phyloP scores from a whole-genome alignment of 1,284 basidiomycete genomes.

The Ceratobasidium papillatum region DNA sequence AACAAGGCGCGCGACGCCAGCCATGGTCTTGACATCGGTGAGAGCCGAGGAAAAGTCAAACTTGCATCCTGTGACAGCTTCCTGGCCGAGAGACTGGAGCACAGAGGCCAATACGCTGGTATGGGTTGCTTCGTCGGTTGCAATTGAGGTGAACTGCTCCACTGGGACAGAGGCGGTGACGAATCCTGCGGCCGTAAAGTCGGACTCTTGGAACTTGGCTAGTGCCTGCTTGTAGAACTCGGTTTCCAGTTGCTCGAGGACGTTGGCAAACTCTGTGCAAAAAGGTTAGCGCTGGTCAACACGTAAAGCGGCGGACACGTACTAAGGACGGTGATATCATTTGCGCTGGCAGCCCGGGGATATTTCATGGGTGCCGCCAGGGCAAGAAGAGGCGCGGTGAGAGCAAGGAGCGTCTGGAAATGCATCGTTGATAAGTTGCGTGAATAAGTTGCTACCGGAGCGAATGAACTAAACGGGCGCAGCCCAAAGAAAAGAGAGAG shows the following conservation, averaged over 20 bases:
- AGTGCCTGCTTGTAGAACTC: constrained; percentile 75
- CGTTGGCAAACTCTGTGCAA: constrained; percentile 71
- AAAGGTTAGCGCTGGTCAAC: constrained; percentile 6
- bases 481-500: constrained; percentile 42
- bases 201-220: constrained; percentile 67
- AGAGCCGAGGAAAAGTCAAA: constrained; percentile 76
- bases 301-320: constrained; percentile 50
- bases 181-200: constrained; percentile 77
- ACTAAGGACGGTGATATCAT: constrained; percentile 70
- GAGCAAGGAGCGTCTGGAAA: constrained; percentile 19
- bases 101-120: constrained; percentile 58
- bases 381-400: constrained; percentile 37
- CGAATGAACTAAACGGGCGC: constrained; percentile 42
- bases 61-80: constrained; percentile 65
- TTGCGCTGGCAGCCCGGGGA: constrained; percentile 47
- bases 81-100: constrained; percentile 63
- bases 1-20: constrained; percentile 76
- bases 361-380: constrained; percentile 40
- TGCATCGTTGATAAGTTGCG: constrained; percentile 31
- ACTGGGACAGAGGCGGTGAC: constrained; percentile 63
- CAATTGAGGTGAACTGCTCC: constrained; percentile 69
- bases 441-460: constrained; percentile 40
- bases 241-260: constrained; percentile 76
- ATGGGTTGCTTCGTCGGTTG: constrained; percentile 71
- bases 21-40: constrained; percentile 75